phyloP scores from a whole-genome alignment of 2,329 filamentous ascomycete genomes.

The Chalaropsis thielavioides region DNA sequence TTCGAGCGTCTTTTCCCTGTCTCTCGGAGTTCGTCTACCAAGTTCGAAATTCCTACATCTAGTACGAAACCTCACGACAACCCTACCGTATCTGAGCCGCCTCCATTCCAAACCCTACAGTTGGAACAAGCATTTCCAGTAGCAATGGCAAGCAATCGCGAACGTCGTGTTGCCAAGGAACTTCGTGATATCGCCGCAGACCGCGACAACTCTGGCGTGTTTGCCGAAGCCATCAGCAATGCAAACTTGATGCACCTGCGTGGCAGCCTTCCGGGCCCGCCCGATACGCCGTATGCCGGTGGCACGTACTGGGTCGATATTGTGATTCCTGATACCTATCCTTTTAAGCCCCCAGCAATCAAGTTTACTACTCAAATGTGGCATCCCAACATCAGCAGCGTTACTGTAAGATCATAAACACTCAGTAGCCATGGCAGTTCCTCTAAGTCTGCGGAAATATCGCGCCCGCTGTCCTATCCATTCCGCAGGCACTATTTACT shows the following conservation, averaged over 20 bases:
- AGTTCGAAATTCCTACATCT: neutral
- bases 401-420: conserved; percentile 52
- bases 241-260: conserved; percentile 68
- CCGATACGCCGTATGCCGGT: conserved; percentile 85
- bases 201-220: conserved; percentile 57
- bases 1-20: neutral
- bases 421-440: neutral
- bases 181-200: conserved; percentile 62
- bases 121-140: neutral
- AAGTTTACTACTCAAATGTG: conserved; percentile 86
- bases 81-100: neutral
- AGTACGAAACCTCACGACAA: neutral
- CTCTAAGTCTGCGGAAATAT: neutral
- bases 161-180: conserved; percentile 58
- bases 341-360: conserved; percentile 85
- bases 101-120: neutral
- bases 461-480: neutral
- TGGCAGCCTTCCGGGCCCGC: conserved; percentile 72
- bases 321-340: conserved; percentile 73
- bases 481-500: neutral
- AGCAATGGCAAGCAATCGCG: conserved; percentile 36
- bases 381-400: conserved; percentile 93
- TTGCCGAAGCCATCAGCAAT: conserved; percentile 47
- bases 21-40: neutral
- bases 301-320: conserved; percentile 75